Evolutionary conservation across 1,284 basidiomycete species (phyloP), one percentile per base, ranked within the genome.

Genomic region (Cutaneotrichosporon sp.): DNA sequence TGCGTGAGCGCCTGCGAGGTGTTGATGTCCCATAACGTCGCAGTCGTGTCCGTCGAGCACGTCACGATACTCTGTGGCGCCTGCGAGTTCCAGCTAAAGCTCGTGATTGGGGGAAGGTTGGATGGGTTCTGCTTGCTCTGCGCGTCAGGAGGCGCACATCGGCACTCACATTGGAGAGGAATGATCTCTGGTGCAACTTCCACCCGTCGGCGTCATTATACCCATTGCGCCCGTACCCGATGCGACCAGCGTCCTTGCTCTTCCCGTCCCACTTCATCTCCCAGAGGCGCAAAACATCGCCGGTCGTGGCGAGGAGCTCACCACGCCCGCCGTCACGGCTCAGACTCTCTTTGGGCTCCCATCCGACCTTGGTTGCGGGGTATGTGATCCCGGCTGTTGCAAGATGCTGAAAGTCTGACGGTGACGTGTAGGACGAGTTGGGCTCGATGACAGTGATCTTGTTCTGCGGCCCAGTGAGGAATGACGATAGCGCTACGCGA

Each of bases 11-110:
- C 96, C n/a, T 90, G 89, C 21, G 89, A 87, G 2, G 92, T 94
- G 71, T 97, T 92, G 75, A 99, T 92, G 77, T 99, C 97, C 96
- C 96, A 95, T 36, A 96, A 89, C 1, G 92, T 96, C 76, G 93
- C 93, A 21, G 93, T 95, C 51, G 92, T 96, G 78, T 97, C 94
- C 72, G 96, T 97, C 9, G 93, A 97, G 46, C 93, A 94, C 4
- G 95, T 97, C 47, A 97, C 94, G 72, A 97, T 88, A 58, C 90
- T 86, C 68, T 87, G 89, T 1, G 93, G 92, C 4, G 89, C 85
- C 72, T 92, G 89, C 72, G 91, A 88, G 76, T 96, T 97, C 94
- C 94, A 98, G 1, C 92, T 92, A 81, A 98, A 96, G 74, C 90
- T 92, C 16, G 94, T 98, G 67, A 97, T 82, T 1, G 95, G 95